A percentile compares a stretch with the other conserved stretches of the same genome.
Evolutionary conservation across 73 alveolate species (phyloP).

Genomic region (Tetrahymena borealis): DNA sequence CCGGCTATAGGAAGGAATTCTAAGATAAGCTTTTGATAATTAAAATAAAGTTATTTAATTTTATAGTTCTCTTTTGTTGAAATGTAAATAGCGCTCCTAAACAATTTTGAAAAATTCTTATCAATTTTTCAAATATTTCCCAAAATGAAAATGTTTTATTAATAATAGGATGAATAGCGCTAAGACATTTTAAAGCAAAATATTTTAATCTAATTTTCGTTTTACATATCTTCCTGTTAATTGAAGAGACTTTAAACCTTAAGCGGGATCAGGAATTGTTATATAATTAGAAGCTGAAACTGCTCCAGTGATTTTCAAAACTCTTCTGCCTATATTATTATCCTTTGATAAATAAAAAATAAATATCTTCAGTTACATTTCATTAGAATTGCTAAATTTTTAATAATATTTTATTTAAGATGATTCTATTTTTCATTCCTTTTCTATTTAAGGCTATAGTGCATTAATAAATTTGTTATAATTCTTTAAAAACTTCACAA

Average conservation of each 20-base stretch:
- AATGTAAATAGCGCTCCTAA: background rate
- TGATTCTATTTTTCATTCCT: no score
- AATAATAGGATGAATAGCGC: no score
- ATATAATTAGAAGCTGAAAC: conserved; percentile 23
- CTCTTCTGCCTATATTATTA: conserved; percentile 28
- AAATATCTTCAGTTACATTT: no score
- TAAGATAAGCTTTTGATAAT: conserved; percentile 4
- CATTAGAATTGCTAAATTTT: no score
- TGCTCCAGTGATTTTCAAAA: conserved; percentile 30
- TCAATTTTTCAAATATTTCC: background rate
- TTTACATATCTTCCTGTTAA: conserved; percentile 30
- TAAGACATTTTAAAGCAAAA: background rate
- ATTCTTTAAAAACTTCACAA: no score
- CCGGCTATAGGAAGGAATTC: conserved; percentile 33
- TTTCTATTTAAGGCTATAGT: no score
- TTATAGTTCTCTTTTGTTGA: no score
- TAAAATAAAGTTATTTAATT: no score
- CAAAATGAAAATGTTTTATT: no score
- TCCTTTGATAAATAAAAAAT: background rate
- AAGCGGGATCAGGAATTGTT: conserved; percentile 27
- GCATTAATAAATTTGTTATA: no score
- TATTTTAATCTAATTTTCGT: background rate
- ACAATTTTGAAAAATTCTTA: background rate
- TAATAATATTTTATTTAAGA: no score
- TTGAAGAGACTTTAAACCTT: conserved; percentile 22